Evolutionary conservation across 768 basidiomycete genomes (phyloP), one percentile per base, ranked within the genome.

Genomic region (Phylloporus arenicola): DNA sequence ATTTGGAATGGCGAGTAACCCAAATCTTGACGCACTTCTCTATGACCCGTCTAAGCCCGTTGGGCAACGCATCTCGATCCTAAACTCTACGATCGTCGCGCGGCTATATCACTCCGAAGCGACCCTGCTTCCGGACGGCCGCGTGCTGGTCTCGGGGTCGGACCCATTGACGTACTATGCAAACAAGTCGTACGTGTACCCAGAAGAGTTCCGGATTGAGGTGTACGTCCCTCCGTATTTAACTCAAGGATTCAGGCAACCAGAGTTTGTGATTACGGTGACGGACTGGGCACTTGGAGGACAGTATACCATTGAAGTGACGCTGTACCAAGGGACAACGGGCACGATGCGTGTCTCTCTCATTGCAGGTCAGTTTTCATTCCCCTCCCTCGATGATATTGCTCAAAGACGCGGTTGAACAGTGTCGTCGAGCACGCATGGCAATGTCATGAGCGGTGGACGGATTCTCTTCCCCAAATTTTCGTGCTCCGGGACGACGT

Each of bases 171-270:
- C 81, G 13, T 42, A 59, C 37, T 64, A 70, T 38, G 57, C 71
- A 20, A 63, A 72, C 29, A 63, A 63, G n/a, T 48, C 70, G 13
- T 46, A 56, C 48, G 73, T 71, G 31, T 86, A 80, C 59, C 81
- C 83, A 1, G 82, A 92, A 55, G 89, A 94, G 62, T 84, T 89
- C 67, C 78, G 91, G 14, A 77, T 77, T 55, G 76, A 86, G 64
- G 82, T 85, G 24, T 96, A 95, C 71, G 78, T 88, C 59, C 95
- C 95, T 11, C 89, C 88, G 13, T 97, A 95, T 67, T 77, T 91
- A 52, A 81, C 70, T 52, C 68, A 78, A 54, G 86, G 86, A 11
- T 67, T 75, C 53, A 63, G 56, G 7, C 86, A 84, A 50, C 92
- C 87, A 0, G 70, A 67, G 38, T 86, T 82, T 63, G 80, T 73